Evolutionary conservation across 2,329 filamentous ascomycete genomes (phyloP).

Genomic region (Balansia obtecta): DNA sequence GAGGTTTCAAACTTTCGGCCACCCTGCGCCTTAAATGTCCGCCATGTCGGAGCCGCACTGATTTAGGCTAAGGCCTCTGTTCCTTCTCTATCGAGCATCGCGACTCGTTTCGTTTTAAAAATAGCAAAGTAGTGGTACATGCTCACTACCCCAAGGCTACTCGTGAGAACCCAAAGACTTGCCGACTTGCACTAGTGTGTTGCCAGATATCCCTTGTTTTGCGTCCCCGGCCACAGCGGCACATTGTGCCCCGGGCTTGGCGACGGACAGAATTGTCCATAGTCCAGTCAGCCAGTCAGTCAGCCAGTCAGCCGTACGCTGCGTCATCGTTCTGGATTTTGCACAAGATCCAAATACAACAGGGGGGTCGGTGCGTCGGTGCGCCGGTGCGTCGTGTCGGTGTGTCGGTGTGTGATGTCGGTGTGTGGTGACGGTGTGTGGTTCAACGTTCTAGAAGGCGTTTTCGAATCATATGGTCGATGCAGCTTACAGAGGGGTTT

Average conservation of each 20-base stretch:
- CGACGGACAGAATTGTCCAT: too few relatives aligned
- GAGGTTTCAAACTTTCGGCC: background rate
- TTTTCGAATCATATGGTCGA: background rate
- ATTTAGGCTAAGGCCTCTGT: background rate
- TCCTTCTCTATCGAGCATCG: background rate
- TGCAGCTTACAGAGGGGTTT: background rate
- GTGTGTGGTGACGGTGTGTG: background rate
- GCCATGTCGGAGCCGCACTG: background rate
- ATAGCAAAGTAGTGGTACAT: background rate
- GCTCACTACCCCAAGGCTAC: background rate
- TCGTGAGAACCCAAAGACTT: background rate
- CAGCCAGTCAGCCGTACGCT: too few relatives aligned
- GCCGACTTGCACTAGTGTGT: background rate
- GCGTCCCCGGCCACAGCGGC: background rate
- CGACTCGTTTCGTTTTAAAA: background rate
- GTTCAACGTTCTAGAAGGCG: background rate
- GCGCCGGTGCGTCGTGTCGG: too few relatives aligned
- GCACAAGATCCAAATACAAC: background rate
- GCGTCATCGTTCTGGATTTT: background rate
- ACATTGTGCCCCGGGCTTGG: background rate
- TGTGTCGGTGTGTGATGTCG: background rate
- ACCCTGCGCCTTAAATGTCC: background rate
- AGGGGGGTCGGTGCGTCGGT: too few relatives aligned
- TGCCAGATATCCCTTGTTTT: background rate
- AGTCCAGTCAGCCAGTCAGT: too few relatives aligned